Evolutionary conservation across 1,284 basidiomycete species (phyloP).

Genomic region (Papiliotrema flavescens): DNA sequence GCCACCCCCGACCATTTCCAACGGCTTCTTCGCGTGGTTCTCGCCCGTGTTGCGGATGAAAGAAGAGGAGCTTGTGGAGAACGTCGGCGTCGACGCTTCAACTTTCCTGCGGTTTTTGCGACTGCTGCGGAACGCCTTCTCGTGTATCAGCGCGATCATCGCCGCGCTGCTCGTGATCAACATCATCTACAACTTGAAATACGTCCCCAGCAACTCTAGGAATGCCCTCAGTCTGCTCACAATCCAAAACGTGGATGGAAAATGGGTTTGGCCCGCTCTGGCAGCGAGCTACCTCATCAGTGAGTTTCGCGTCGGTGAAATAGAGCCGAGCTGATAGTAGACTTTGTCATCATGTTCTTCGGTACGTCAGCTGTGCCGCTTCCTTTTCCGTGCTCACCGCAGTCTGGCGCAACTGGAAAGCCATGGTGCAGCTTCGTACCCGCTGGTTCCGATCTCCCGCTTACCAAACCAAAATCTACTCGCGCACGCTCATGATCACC

Average conservation of each 20-base stretch:
- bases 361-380: constrained; percentile 1
- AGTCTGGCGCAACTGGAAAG: constrained; percentile 68
- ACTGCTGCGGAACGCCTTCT: constrained; percentile 68
- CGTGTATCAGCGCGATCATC: constrained; percentile 61
- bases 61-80: constrained; percentile 82
- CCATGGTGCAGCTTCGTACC: constrained; percentile 57
- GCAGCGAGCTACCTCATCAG: constrained; percentile 70
- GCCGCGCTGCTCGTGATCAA: constrained; percentile 67
- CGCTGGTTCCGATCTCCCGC: constrained; percentile 48
- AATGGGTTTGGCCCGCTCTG: constrained; percentile 70
- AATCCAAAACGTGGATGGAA: constrained; percentile 67
- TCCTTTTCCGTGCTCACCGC: neutral
- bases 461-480: constrained; percentile 48
- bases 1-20: constrained; percentile 61
- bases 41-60: constrained; percentile 77
- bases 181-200: constrained; percentile 62
- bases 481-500: constrained; percentile 54
- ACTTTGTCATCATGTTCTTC: constrained; percentile 42
- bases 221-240: constrained; percentile 67
- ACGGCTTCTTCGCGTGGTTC: constrained; percentile 82
- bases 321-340: constrained; percentile 11
- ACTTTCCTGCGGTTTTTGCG: constrained; percentile 88
- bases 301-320: constrained; percentile 16
- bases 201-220: constrained; percentile 55
- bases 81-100: constrained; percentile 81